Evolutionary conservation across 108 stramenopile genomes (phyloP).

Genomic region (Conticribra weissflogii): DNA sequence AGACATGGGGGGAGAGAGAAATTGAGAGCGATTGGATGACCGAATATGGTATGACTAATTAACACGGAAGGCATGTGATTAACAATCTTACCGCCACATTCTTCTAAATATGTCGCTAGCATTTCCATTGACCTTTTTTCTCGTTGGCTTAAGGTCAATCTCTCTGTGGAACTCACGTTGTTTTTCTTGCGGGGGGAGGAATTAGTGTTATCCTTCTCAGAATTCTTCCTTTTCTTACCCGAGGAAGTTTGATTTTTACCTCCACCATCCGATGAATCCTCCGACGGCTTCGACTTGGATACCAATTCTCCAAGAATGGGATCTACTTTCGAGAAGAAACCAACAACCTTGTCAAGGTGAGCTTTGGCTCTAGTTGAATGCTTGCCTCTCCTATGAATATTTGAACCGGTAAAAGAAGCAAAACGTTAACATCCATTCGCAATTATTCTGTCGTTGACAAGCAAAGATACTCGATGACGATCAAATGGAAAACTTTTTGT

Average conservation of each 20-base stretch:
- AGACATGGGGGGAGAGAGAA: not conserved
- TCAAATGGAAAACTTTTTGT: no score
- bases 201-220: constrained; percentile 16
- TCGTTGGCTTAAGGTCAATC: constrained; percentile 60
- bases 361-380: constrained; percentile 59
- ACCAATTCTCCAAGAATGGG: constrained; percentile 63
- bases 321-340: constrained; percentile 70
- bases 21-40: not conserved
- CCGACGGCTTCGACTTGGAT: constrained; percentile 46
- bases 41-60: no score
- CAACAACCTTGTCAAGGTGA: constrained; percentile 62
- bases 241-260: constrained; percentile 30
- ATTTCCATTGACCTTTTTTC: constrained; percentile 74
- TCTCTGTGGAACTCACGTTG: constrained; percentile 34
- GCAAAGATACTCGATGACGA: no score
- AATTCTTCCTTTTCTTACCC: constrained; percentile 51
- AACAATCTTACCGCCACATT: constrained; percentile 56
- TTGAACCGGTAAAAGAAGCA: not conserved
- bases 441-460: constrained; percentile 1
- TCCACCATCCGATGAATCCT: constrained; percentile 24
- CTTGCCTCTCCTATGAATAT: constrained; percentile 70
- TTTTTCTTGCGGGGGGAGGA: constrained; percentile 42
- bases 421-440: not conserved
- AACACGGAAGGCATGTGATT: not conserved
- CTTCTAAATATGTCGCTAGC: constrained; percentile 64